Percentiles rank a stretch among this genome's conserved stretches.
Evolutionary conservation across 2,329 filamentous ascomycete species (phyloP).

Genomic region (Colletotrichum caudatum): DNA sequence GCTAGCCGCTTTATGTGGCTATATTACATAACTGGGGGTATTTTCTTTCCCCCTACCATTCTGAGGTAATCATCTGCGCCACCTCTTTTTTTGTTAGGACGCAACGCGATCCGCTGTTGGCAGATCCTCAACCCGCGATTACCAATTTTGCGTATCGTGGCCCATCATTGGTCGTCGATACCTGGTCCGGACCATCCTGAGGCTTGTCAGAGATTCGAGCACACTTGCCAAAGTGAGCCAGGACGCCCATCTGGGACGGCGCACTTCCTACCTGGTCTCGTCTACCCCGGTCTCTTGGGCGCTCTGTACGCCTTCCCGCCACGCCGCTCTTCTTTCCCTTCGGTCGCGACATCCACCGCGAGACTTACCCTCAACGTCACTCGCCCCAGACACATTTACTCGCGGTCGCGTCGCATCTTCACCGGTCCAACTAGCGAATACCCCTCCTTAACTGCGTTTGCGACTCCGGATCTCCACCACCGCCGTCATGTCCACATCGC

Average conservation of each 20-base stretch:
- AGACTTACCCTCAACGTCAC: conserved; percentile 11
- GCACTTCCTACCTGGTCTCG: conserved; percentile 32
- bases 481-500: conserved; percentile 46
- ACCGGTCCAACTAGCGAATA: neutral
- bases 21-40: no score
- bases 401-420: neutral
- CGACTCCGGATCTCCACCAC: conserved; percentile 17
- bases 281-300: conserved; percentile 32
- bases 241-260: conserved; percentile 23
- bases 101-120: conserved; percentile 36
- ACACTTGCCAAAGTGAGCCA: conserved; percentile 11
- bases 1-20: no score
- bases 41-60: no score
- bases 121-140: conserved; percentile 36
- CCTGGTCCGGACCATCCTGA: conserved; percentile 29
- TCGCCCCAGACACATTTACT: neutral
- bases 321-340: conserved; percentile 26
- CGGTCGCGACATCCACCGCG: conserved; percentile 35
- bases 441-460: conserved; percentile 7
- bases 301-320: conserved; percentile 33
- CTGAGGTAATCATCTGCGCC: no score
- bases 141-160: conserved; percentile 39
- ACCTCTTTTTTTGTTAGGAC: conserved; percentile 9
- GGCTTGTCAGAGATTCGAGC: conserved; percentile 16
- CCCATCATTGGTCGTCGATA: conserved; percentile 42